Evolutionary conservation across 441 rosid species (phyloP), one percentile per base, ranked within the genome.

Genomic region (California macrophylla): DNA sequence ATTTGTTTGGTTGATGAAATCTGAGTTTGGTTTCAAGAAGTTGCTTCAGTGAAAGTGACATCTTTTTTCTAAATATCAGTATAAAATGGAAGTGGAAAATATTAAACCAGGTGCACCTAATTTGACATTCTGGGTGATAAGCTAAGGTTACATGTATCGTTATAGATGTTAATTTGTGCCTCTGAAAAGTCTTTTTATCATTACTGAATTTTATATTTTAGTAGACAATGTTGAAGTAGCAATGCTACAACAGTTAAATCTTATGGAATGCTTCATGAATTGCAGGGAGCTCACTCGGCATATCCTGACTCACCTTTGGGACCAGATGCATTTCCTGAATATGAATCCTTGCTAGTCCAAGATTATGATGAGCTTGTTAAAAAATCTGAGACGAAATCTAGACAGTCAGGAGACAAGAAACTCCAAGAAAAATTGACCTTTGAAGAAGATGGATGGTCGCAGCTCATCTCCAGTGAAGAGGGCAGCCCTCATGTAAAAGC

Each of bases 281-380:
- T 79, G 78, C 80, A 93, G 97, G 81, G 84, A 76, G 89, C 95
- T 78, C 97, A 93, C 78, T 88, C 95, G 62, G 83, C 83, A 7
- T 89, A 78, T 74, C 89, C 93, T 58, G 91, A 88, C 78, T 93
- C 96, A 50, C 98, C 98, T 78, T 78, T 93, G 69, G 97, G 98
- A 73, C 85, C 97, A 20, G 97, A 93, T 72, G 98, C 97, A 54
- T 93, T 86, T 78, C 86, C 54, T 64, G 98, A 93, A 77, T 93
- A 93, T 66, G 91, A 89, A 83, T 75, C 86, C 63, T 82, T 93
- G 82, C 98, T 93, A 82, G 87, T 84, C 74, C 98, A 88, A 82
- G 98, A 93, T 80, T 89, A 87, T 73, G 90, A 91, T 71, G 98
- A 93, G 80, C 90, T 85, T 72, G 73, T 82, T 67, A 88, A 80